Evolutionary conservation across 306 rosid genomes (phyloP).

Genomic region (Cucurbita argyrosperma): DNA sequence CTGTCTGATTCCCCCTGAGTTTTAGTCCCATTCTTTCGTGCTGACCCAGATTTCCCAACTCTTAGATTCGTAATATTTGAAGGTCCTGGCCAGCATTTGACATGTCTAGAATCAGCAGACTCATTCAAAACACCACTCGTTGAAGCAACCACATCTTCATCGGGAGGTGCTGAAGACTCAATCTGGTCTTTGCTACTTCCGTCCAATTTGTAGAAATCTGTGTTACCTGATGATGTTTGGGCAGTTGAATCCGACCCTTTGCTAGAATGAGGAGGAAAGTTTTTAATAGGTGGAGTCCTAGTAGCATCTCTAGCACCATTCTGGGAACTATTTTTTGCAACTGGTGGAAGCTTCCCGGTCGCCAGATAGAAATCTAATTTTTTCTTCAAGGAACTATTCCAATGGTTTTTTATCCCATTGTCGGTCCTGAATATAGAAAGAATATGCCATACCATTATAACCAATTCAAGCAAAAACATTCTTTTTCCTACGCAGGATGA

Average conservation of each 20-base stretch:
- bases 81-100: conserved; percentile 32
- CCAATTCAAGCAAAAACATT: neutral
- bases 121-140: conserved; percentile 43
- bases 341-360: conserved; percentile 85
- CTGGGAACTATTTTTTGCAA: conserved; percentile 37
- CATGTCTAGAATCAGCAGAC: conserved; percentile 52
- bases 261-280: conserved; percentile 27
- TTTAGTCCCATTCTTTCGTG: conserved; percentile 21
- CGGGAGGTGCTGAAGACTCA: conserved; percentile 38
- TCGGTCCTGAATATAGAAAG: conserved; percentile 57
- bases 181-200: conserved; percentile 48
- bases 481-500: neutral
- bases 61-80: conserved; percentile 25
- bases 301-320: conserved; percentile 42
- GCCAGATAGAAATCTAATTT: conserved; percentile 74
- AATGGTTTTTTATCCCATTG: conserved; percentile 93
- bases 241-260: conserved; percentile 44
- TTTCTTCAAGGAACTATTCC: conserved; percentile 99
- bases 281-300: conserved; percentile 32
- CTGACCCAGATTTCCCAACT: conserved; percentile 34
- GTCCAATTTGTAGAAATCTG: conserved; percentile 30
- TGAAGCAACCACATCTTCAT: conserved; percentile 41
- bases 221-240: conserved; percentile 58
- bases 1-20: conserved; percentile 14
- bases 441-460: neutral